Conservation (phyloP, 352 stramenopile species). For the Phytopythium montanum region DNA sequence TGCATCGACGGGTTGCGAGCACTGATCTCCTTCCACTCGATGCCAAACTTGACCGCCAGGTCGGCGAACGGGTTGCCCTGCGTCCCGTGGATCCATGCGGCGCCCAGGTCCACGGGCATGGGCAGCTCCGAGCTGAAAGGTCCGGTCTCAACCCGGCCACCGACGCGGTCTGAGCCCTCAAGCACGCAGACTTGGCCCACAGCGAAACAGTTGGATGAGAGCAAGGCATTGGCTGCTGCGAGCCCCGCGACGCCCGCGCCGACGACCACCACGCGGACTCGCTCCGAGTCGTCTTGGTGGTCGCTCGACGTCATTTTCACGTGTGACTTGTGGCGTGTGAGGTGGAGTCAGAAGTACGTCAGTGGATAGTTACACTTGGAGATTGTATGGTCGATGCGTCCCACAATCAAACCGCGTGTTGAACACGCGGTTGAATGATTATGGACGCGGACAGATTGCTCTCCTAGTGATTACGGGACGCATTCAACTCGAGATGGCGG, state of each 20-base stretch:
- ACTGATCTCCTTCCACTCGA: slow-evolving; percentile 55
- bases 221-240: slow-evolving; percentile 37
- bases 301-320: not conserved
- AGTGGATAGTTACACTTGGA: not conserved
- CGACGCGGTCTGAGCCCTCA: slow-evolving; percentile 43
- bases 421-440: not conserved
- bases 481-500: not conserved
- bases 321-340: not conserved
- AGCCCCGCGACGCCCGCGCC: slow-evolving; percentile 50
- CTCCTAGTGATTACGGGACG: not conserved
- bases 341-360: not conserved
- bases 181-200: slow-evolving; percentile 38
- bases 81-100: slow-evolving; percentile 60
- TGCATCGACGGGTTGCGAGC: slow-evolving; percentile 58
- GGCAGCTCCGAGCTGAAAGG: slow-evolving; percentile 39
- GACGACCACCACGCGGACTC: slow-evolving; percentile 42
- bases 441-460: not conserved
- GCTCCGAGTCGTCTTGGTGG: not conserved
- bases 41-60: slow-evolving; percentile 33
- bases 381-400: not conserved
- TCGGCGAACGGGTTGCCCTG: slow-evolving; percentile 38
- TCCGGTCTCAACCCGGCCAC: slow-evolving; percentile 49
- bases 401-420: not conserved
- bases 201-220: slow-evolving; percentile 28
- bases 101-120: slow-evolving; percentile 51